Percentiles rank a stretch among this genome's conserved stretches.
phyloP scores from a whole-genome alignment of 805 yeast species.

The Pichia manshurica region DNA sequence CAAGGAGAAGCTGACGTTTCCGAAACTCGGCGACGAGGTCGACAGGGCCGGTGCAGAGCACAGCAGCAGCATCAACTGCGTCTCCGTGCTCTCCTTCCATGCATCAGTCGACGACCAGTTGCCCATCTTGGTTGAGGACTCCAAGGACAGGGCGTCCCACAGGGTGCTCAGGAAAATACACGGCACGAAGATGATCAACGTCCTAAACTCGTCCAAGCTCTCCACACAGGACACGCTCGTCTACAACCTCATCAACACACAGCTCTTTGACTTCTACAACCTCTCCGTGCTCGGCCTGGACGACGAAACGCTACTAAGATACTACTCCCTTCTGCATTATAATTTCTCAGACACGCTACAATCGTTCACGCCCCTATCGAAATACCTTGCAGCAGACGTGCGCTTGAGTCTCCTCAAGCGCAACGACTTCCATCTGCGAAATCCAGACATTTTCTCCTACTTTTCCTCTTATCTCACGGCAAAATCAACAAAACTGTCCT shows the following conservation, averaged over 20 bases:
- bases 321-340: constrained; percentile 3
- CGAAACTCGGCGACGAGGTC: neutral
- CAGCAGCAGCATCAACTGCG: neutral
- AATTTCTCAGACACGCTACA: neutral
- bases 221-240: constrained; percentile 31
- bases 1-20: constrained; percentile 1
- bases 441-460: constrained; percentile 19
- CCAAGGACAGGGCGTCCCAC: constrained; percentile 26
- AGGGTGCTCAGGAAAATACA: constrained; percentile 32
- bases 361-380: neutral
- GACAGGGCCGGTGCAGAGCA: neutral
- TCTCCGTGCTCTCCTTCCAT: constrained; percentile 42
- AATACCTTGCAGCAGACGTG: neutral
- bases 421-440: constrained; percentile 27
- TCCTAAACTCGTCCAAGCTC: constrained; percentile 32
- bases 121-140: constrained; percentile 54
- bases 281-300: constrained; percentile 4
- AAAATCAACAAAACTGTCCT: constrained; percentile 1
- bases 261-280: constrained; percentile 44
- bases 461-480: neutral
- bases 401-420: constrained; percentile 7
- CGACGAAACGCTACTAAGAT: constrained; percentile 10
- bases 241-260: constrained; percentile 39
- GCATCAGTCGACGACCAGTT: constrained; percentile 45
- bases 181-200: constrained; percentile 33